Evolutionary conservation across 108 stramenopile genomes (phyloP), one percentile per base, ranked within the genome.

Genomic region (Nitzschia sp.): DNA sequence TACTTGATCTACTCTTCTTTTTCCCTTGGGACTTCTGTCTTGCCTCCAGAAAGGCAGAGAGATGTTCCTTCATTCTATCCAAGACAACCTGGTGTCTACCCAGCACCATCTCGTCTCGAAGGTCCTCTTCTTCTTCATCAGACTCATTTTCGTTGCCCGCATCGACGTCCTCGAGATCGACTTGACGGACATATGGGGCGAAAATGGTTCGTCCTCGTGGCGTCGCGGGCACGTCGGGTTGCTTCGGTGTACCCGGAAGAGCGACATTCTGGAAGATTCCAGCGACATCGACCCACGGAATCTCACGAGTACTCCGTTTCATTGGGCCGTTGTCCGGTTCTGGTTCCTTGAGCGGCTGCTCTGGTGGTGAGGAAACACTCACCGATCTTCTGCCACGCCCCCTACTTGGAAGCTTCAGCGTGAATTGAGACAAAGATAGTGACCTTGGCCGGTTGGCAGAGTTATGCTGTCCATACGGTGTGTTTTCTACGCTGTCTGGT

Each of bases 11-110:
- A 53, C 71, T 73, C 60, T 57, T 75, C 25, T 66, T 61, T 23
- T 69, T 68, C 17, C 71, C 75, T 47, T 72, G 73, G 5, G 50
- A 71, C 30, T 73, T 71, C 71, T 75, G 70, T 29, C 64, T 58
- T 22, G 45, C 69, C 48, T 77, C 79, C 66, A 82, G 53, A 17
- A 76, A 64, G 8, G 45, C 50, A 35, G 73, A 72, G 26, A 94
- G 68, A 48, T 87, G 90, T n/a, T 75, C 77, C 67, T 89, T 91
- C 88, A 94, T 94, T 17, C 69, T 68, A 74, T 88, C 85, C 16
- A 94, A 77, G 31, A 84, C 88, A 21, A 78, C 68, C 54, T 86
- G 85, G 59, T 94, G 92, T 26, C 78, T 58, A 21, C 56, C 75
- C 47, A 94, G 66, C 45, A 94, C 66, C n/a, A 84, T 53, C 47